Percentiles rank a stretch among this genome's conserved stretches.
Evolutionary conservation across 164 flowering plant species (phyloP).

Genomic region (Aristolochia californica): DNA sequence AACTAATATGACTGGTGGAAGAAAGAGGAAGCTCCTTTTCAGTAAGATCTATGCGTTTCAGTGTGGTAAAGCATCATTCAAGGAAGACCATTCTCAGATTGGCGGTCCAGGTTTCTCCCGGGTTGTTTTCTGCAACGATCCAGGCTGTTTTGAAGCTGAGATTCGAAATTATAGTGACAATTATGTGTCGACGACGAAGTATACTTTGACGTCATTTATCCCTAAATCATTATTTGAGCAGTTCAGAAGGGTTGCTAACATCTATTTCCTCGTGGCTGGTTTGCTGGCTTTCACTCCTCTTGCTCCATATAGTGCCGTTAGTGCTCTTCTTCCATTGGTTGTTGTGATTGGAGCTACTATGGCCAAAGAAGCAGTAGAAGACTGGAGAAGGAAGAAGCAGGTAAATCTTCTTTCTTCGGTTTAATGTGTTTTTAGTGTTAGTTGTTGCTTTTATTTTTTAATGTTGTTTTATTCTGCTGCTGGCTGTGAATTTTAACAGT

Average conservation of each 20-base stretch:
- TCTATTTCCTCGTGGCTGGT: conserved; percentile 55
- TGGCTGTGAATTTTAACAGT: too few species aligned
- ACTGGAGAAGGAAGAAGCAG: conserved; percentile 64
- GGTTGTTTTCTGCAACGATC: conserved; percentile 57
- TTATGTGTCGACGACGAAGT: conserved; percentile 70
- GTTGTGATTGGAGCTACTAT: conserved; percentile 65
- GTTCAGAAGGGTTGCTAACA: conserved; percentile 72
- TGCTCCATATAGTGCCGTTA: conserved; percentile 52
- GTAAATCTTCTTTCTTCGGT: conserved; percentile 18
- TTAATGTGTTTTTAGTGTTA: background rate
- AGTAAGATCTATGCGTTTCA: conserved; percentile 49
- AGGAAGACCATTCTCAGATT: conserved; percentile 46
- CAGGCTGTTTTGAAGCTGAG: conserved; percentile 37
- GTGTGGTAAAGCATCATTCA: conserved; percentile 40
- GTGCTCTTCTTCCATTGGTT: conserved; percentile 51
- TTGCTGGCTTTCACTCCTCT: conserved; percentile 56
- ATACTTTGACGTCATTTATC: conserved; percentile 52
- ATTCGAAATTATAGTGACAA: conserved; percentile 33
- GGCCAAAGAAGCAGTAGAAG: conserved; percentile 72
- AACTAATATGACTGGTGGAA: conserved; percentile 24
- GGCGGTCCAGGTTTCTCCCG: conserved; percentile 81
- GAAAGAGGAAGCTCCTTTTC: conserved; percentile 41
- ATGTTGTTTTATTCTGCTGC: background rate
- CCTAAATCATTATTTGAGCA: conserved; percentile 84
- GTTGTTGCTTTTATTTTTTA: background rate